Evolutionary conservation across 108 stramenopile genomes (phyloP), one percentile per base, ranked within the genome.

Genomic region (Fistulifera solaris): DNA sequence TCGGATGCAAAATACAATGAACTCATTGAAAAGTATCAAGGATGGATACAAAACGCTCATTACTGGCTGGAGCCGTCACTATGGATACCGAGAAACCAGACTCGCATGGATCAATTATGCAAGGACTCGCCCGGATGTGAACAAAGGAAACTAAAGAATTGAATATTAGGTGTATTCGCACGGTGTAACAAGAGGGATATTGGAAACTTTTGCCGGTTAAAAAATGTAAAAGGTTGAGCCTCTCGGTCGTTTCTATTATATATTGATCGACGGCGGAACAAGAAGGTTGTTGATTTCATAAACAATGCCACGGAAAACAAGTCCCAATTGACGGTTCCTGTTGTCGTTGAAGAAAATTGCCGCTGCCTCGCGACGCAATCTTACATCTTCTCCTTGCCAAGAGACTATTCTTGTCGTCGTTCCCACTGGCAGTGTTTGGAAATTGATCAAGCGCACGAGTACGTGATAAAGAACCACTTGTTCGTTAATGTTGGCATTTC

Each of bases 51-150:
- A 27, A 56, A 56, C 19, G 19, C 38, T 18, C 38, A 39, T 11
- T 6, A 25, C 15, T 56, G 54, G 54, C 17, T 42, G 24, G 11
- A 21, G 19, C 54, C 54, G 41, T 56, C 54, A 21, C 19, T 56
- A n/a, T 56, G 54, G 54, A 38, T 56, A 40, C 54, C 54, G 19
- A 35, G 54, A 40, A 40, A 56, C 17, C 54, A 56, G 19, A 40
- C 35, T 4, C 3, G 8, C 38, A 56, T 56, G 54, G 54, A 56
- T 16, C 19, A 14, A 23, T 38, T 56, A 4, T 56, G 54, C 41
- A 38, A 56, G 38, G 54, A n/a, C 3, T 56, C 54, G n/a, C 54
- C 54, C 14, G 54, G 54, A 2, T 56, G 54, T 56, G n/a, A 38
- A 21, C 5, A 8, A 11, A 45, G 19, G 7, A 52, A 23, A 11